Conservation (phyloP, 108 stramenopile species). For the Cyclotella cryptica region DNA sequence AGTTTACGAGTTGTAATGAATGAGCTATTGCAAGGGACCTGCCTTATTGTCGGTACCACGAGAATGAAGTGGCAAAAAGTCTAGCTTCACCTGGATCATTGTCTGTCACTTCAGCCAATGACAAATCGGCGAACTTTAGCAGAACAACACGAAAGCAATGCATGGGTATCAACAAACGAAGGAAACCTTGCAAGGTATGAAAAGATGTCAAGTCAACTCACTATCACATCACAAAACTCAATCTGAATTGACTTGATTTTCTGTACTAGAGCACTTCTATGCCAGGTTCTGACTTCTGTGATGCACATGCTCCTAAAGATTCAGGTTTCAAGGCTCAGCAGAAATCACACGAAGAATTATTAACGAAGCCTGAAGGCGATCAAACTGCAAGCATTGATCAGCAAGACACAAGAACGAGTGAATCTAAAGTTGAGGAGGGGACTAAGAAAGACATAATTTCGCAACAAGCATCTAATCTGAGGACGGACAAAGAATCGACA, state of each 20-base stretch:
- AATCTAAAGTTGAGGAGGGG: background rate
- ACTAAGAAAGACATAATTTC: background rate
- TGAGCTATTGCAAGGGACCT: slow-evolving; percentile 26
- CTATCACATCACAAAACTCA: too few species aligned
- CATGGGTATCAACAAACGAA: slow-evolving; percentile 28
- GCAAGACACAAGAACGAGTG: background rate
- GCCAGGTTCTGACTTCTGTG: slow-evolving; percentile 28
- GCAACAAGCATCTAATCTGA: background rate
- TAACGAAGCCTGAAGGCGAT: background rate
- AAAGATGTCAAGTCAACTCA: too few species aligned
- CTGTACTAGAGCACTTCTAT: slow-evolving; percentile 12
- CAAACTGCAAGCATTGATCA: too few species aligned
- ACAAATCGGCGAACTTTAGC: background rate
- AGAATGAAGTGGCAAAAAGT: background rate
- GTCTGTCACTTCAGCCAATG: background rate
- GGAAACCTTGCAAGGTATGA: slow-evolving; percentile 24
- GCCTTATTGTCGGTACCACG: slow-evolving; percentile 24
- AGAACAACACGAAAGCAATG: slow-evolving; percentile 14
- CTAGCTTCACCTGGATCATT: background rate
- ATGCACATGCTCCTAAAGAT: slow-evolving; percentile 35
- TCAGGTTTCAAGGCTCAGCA: slow-evolving; percentile 24
- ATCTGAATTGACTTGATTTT: too few species aligned
- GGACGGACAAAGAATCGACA: background rate
- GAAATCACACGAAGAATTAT: background rate
- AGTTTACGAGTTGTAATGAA: slow-evolving; percentile 7